phyloP scores from a whole-genome alignment of 2,329 filamentous ascomycete species.

The Zymoseptoria tritici region DNA sequence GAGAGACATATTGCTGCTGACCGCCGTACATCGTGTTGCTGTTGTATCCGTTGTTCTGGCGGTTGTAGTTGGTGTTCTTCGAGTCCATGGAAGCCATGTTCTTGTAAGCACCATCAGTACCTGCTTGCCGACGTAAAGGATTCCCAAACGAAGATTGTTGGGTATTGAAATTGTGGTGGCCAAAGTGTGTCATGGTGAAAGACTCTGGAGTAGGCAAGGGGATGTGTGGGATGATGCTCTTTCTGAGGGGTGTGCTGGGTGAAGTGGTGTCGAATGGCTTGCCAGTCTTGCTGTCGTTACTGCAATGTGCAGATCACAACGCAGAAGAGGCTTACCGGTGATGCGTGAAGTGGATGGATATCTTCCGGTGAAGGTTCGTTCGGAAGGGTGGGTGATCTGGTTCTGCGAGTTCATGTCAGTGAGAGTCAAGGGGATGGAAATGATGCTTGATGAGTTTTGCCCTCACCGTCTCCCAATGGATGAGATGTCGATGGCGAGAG shows the following conservation, averaged over 20 bases:
- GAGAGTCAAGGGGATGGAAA: conserved; percentile 2
- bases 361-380: conserved; percentile 14
- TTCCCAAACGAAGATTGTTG: conserved; percentile 12
- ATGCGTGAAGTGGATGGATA: conserved; percentile 20
- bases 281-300: conserved; percentile 4
- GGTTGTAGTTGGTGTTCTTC: conserved; percentile 27
- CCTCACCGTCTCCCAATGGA: not conserved
- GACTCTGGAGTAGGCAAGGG: conserved; percentile 1
- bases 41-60: conserved; percentile 24
- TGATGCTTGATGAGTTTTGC: not conserved
- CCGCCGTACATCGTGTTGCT: conserved; percentile 22
- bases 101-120: conserved; percentile 17
- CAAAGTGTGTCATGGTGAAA: conserved; percentile 11
- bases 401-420: conserved; percentile 1
- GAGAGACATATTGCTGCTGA: conserved; percentile 26
- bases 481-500: conserved; percentile 16
- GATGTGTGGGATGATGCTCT: conserved; percentile 7
- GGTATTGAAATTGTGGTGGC: conserved; percentile 7
- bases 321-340: conserved; percentile 19
- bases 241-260: conserved; percentile 1
- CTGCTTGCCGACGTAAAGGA: conserved; percentile 11
- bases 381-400: conserved; percentile 8
- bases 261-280: not conserved
- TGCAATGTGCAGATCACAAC: conserved; percentile 7
- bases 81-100: conserved; percentile 29